These are phyloP conservation scores for Anisodus acutangulus DNA, from an alignment of 257 asterid genomes.

Conservation along the genomic window DNA sequence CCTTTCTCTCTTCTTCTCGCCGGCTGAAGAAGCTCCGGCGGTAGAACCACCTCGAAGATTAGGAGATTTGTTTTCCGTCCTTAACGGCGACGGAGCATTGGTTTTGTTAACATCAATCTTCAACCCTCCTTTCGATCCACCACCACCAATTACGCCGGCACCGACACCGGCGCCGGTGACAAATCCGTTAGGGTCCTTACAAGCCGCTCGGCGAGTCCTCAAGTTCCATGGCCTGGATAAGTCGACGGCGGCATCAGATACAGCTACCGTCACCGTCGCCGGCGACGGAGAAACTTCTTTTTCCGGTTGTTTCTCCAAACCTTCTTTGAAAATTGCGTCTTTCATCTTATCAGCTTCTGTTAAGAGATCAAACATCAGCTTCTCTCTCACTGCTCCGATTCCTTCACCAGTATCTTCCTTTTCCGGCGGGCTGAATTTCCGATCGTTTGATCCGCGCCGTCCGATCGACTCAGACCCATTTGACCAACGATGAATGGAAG, in stretches of 20 bases:
- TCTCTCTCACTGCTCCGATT: slow-evolving; percentile 60
- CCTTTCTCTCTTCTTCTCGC: slow-evolving; percentile 59
- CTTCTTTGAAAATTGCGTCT: slow-evolving; percentile 58
- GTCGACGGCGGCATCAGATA: slow-evolving; percentile 29
- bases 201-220: slow-evolving; percentile 77
- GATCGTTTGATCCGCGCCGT: slow-evolving; percentile 27
- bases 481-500: slow-evolving; percentile 41
- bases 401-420: slow-evolving; percentile 42
- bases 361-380: slow-evolving; percentile 69
- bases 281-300: slow-evolving; percentile 38
- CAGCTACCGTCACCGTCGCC: slow-evolving; percentile 27
- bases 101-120: slow-evolving; percentile 2
- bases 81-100: slow-evolving; percentile 25
- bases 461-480: slow-evolving; percentile 39
- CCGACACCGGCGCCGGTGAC: neutral
- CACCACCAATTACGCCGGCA: neutral
- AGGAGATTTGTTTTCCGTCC: slow-evolving; percentile 43
- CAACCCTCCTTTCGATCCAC: slow-evolving; percentile 17
- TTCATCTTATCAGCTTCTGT: slow-evolving; percentile 73
- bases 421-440: slow-evolving; percentile 28
- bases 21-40: slow-evolving; percentile 38
- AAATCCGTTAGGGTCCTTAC: slow-evolving; percentile 45
- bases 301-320: slow-evolving; percentile 47
- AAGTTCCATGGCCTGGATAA: slow-evolving; percentile 71
- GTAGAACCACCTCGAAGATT: slow-evolving; percentile 37